Evolutionary conservation across 768 basidiomycete genomes (phyloP).

Genomic region (Boletus sensibilis): DNA sequence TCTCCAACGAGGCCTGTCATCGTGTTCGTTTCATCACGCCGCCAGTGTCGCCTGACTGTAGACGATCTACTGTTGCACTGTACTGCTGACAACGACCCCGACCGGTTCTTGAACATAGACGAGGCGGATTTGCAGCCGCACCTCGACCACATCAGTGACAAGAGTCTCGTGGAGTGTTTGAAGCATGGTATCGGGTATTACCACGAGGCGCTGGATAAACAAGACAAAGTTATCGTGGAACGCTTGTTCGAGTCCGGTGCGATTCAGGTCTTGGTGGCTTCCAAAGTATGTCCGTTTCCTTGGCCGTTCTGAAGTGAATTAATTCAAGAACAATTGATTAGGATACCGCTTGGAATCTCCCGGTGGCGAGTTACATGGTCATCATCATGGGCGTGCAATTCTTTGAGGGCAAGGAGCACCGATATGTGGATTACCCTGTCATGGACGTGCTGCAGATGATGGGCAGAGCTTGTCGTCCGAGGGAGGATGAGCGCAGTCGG

Average conservation of each 20-base stretch:
- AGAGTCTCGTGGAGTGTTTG: slow-evolving; percentile 71
- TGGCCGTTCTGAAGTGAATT: background rate
- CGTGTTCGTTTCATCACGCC: slow-evolving; percentile 87
- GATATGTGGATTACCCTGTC: slow-evolving; percentile 96
- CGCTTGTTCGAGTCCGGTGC: slow-evolving; percentile 91
- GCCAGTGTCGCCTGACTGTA: slow-evolving; percentile 92
- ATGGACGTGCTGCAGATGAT: slow-evolving; percentile 99
- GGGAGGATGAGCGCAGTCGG: slow-evolving; percentile 83
- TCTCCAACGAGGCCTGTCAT: slow-evolving; percentile 85
- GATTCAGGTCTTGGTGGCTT: slow-evolving; percentile 91
- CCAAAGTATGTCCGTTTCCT: slow-evolving; percentile 58
- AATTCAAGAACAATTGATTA: slow-evolving; percentile 27
- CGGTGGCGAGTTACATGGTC: slow-evolving; percentile 94
- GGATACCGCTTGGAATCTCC: slow-evolving; percentile 97
- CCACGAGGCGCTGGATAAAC: slow-evolving; percentile 88
- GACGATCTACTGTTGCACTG: slow-evolving; percentile 90
- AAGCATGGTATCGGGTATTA: slow-evolving; percentile 93
- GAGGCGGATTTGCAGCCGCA: slow-evolving; percentile 81
- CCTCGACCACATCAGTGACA: slow-evolving; percentile 79
- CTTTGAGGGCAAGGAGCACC: slow-evolving; percentile 96
- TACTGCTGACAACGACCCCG: slow-evolving; percentile 77
- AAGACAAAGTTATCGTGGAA: slow-evolving; percentile 93
- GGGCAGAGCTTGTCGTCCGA: slow-evolving; percentile 93
- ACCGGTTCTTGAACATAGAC: slow-evolving; percentile 89
- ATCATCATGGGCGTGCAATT: slow-evolving; percentile 99